A percentile compares a stretch with the other conserved stretches of the same genome.
phyloP scores from a whole-genome alignment of 805 yeast species.

The Ogataea thermomethanolica region DNA sequence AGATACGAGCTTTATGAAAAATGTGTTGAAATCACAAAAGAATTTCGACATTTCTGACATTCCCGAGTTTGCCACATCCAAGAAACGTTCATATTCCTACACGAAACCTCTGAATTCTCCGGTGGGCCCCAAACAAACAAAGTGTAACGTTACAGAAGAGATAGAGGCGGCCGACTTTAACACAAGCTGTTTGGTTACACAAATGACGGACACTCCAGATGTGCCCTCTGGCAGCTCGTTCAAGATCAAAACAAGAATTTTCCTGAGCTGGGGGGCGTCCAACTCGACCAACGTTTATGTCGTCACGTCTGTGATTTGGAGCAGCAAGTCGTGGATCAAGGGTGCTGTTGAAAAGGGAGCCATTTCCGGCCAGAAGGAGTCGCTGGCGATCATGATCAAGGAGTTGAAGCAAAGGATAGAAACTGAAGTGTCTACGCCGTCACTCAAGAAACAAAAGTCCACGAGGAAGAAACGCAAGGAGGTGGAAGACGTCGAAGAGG shows the following conservation, averaged over 20 bases:
- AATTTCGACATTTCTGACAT: constrained; percentile 57
- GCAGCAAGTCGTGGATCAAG: constrained; percentile 75
- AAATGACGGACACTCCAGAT: constrained; percentile 68
- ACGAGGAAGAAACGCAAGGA: constrained; percentile 18
- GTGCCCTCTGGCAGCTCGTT: constrained; percentile 78
- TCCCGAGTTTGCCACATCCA: constrained; percentile 35
- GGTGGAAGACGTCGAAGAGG: constrained; percentile 18
- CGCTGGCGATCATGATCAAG: constrained; percentile 46
- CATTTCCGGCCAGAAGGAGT: constrained; percentile 65
- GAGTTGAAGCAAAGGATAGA: constrained; percentile 42
- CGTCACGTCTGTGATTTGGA: constrained; percentile 62
- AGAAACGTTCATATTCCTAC: constrained; percentile 51
- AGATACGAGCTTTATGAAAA: constrained; percentile 43
- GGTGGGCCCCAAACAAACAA: constrained; percentile 75
- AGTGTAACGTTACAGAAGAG: constrained; percentile 59
- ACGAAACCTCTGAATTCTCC: constrained; percentile 62
- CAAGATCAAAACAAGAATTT: constrained; percentile 53
- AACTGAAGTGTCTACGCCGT: constrained; percentile 9
- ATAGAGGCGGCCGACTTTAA: constrained; percentile 51
- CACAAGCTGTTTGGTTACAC: constrained; percentile 46
- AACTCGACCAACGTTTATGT: constrained; percentile 52
- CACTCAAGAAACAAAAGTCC: constrained; percentile 14
- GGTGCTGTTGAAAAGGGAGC: constrained; percentile 73
- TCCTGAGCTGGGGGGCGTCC: constrained; percentile 59
- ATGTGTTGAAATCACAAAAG: constrained; percentile 54